Base-by-base conservation (phyloP, 768 basidiomycete species). In the Auriscalpium vulgare region DNA sequence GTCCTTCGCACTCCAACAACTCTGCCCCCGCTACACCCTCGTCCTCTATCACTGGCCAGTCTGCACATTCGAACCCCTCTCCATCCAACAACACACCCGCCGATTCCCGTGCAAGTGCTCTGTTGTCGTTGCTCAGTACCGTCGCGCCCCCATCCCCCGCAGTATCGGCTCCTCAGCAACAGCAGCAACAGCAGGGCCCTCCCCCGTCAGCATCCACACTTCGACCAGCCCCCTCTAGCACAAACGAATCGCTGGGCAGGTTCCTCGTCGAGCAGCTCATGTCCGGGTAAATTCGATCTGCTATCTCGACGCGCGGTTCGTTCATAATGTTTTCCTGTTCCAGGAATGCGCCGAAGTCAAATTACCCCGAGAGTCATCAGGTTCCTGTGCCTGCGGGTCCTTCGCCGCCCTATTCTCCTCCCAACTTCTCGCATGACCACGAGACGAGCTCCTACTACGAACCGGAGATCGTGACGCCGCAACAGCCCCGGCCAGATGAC, bases 231-330 rank as follows among this genome's bases (percentile, higher is more conserved):
- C 78, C 82, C 4, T 73, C 79, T 11, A 80, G 77, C 58, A 66
- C 10, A 56, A 81, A 77, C 62, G 85, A 88, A 59, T 69, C 80
- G 0, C 86, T 88, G 66, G 84, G 85, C 56, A 88, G 90, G 71
- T 75, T 83, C 58, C 68, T 91, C 62, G 71, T 92, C 58, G 89
- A 92, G 61, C 87, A 90, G 66, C 74, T 92, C 57, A 88, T 92
- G 83, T 76, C 83, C 55, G 85, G 87, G 89, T 91, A 67, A 72
- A 85, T 76, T 14, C 34, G 55, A 60, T 56, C 56, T 61, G 19
- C 7, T 38, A 13, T 29, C 52, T 43, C 36, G 52, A 44, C 4
- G 23, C 43, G 52, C 11, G 17, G 10, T 53, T 14, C 4, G 8
- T 13, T 34, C 17, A 8, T 13, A 13, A 48, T 34, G 7, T 48